Base-by-base conservation (phyloP, 2,329 filamentous ascomycete species). In the Beauveria pseudobassiana region DNA sequence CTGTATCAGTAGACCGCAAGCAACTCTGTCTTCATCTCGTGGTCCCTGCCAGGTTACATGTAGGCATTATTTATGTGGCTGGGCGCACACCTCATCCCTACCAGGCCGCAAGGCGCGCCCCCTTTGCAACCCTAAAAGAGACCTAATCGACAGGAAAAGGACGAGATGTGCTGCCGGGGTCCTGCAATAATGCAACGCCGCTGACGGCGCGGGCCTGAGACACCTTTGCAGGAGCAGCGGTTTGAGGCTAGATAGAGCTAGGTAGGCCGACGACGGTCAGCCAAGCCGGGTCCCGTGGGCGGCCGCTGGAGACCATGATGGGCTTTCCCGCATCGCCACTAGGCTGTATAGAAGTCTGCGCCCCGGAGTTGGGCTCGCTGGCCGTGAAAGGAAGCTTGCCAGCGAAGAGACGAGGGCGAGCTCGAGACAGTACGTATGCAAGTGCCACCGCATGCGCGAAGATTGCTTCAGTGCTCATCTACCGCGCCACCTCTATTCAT, bases 261-360 rank as follows among this genome's bases (percentile, higher is more conserved):
- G 18, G 51, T 65, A 54, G 24, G 65, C 59, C 69, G 69, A 70
- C 54, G 66, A 66, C 14, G n/a, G 54, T 22, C 34, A n/a, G 9
- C 24, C 26, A 40, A 53, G 30, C 6, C 24, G n/a, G 26, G 53
- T 14, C 20, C 26, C 10, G 54, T n/a, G n/a, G 26, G 42, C 43
- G 7, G 26, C 42, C 34, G 30, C 16, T 49, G 55, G 28, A 24
- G 20, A 26, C 28, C 34, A 38, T 16, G 12, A 40, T n/a, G 45
- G 30, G 46, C 46, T 6, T 58, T 50, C 30, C 45, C 16, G 30
- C 56, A 59, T 59, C 56, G 46, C 56, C 56, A 51, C 56, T 59
- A 51, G 20, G 26, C 56, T 51, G 34, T 6, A 50, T 43, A n/a
- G 9, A 38, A 51, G 14, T 45, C 45, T 22, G 55, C 45, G 30